Percentiles rank a stretch among this genome's conserved stretches.
These are phyloP conservation scores for Lasiosphaeris hirsuta DNA, from an alignment of 495 filamentous ascomycete genomes.

Conservation along the genomic window DNA sequence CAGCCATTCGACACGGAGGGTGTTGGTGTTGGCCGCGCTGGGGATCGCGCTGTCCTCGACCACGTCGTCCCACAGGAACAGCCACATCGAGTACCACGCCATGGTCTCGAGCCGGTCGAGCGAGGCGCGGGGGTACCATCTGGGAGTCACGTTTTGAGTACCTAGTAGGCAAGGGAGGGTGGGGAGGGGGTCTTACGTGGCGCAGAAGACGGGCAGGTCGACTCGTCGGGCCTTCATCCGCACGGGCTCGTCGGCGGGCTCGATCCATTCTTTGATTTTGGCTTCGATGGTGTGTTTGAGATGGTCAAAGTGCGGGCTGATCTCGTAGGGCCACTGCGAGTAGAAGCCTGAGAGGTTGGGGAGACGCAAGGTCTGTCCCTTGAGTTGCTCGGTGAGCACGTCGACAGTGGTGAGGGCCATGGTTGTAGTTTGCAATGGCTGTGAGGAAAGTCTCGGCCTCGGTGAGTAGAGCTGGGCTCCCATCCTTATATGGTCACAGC, in stretches of 20 bases:
- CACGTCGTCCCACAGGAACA: constrained; percentile 36
- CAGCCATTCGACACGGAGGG: constrained; percentile 3
- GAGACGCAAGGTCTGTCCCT: constrained; percentile 13
- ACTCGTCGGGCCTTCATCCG: constrained; percentile 9
- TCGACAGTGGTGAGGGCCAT: neutral
- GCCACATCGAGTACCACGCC: constrained; percentile 29
- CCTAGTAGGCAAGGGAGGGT: neutral
- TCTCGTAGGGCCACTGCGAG: constrained; percentile 13
- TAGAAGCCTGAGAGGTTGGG: constrained; percentile 11
- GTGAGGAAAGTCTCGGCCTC: too few relatives aligned
- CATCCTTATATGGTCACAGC: too few relatives aligned
- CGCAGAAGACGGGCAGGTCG: constrained; percentile 15
- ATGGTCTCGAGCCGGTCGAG: constrained; percentile 25
- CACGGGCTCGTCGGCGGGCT: constrained; percentile 5
- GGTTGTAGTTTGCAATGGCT: too few relatives aligned
- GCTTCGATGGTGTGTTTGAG: constrained; percentile 13
- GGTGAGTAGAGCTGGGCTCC: too few relatives aligned
- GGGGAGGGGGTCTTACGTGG: constrained; percentile 8
- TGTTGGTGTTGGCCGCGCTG: neutral
- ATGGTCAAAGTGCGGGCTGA: constrained; percentile 18
- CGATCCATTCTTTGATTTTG: constrained; percentile 19
- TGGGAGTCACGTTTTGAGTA: neutral
- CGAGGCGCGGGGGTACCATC: constrained; percentile 30
- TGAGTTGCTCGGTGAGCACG: constrained; percentile 7
- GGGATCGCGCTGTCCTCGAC: constrained; percentile 18